Conservation (phyloP, 2,329 filamentous ascomycete genomes). For the Meredithiella fracta region DNA sequence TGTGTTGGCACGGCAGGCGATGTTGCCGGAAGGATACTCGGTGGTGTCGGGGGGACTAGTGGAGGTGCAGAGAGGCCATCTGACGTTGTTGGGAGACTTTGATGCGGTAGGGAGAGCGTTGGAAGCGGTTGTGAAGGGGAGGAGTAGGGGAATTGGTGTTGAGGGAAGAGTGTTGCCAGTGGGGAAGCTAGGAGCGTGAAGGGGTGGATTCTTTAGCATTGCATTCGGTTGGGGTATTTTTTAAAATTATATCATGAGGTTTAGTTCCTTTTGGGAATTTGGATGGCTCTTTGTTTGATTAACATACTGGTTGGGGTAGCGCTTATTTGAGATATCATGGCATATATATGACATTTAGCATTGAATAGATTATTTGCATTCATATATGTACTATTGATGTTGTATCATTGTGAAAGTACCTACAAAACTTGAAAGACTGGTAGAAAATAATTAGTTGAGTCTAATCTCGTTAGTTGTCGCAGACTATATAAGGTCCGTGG, state of each 20-base stretch:
- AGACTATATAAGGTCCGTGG: too few relatives aligned
- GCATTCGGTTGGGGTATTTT: background rate
- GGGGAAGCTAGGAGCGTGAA: background rate
- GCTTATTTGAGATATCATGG: too few relatives aligned
- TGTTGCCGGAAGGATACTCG: constrained; percentile 67
- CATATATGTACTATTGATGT: too few relatives aligned
- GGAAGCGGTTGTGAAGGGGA: constrained; percentile 47
- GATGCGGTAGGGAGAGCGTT: constrained; percentile 64
- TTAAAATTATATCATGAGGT: too few relatives aligned
- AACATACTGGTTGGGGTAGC: background rate
- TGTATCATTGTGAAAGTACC: too few relatives aligned
- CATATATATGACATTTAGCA: too few relatives aligned
- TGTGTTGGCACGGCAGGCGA: constrained; percentile 67
- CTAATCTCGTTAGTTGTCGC: too few relatives aligned
- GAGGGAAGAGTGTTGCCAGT: constrained; percentile 1
- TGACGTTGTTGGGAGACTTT: constrained; percentile 72
- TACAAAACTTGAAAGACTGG: too few relatives aligned
- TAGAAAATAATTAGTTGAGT: too few relatives aligned
- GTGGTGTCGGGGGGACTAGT: constrained; percentile 58
- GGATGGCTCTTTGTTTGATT: background rate
- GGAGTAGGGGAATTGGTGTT: constrained; percentile 53
- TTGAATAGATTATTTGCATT: too few relatives aligned
- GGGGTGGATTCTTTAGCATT: background rate
- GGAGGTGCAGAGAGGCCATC: constrained; percentile 69
- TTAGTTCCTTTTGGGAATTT: background rate